Evolutionary conservation across 2,329 filamentous ascomycete genomes (phyloP), one percentile per base, ranked within the genome.

Genomic region (Sporothrix luriei): DNA sequence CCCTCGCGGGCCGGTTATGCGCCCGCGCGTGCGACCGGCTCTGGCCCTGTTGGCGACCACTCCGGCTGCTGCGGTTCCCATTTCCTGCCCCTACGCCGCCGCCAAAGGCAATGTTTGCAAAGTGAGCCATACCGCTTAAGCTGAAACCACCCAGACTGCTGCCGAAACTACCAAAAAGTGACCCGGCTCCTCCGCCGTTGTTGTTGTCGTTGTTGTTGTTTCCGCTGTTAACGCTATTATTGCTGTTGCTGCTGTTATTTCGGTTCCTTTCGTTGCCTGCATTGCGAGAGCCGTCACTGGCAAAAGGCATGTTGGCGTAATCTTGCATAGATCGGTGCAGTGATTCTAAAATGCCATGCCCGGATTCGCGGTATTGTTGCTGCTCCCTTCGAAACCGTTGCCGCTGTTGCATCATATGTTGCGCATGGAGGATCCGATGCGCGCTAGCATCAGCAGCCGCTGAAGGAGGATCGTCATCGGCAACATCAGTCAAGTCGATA

Each of bases 401-500:
- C 33, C 33, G n/a, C 26, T 66, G n/a, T 26, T 29, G 43, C 61
- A 10, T 19, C 43, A 48, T 48, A 48, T 48, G 26, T 14, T 11
- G 26, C 43, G 21, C 43, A 24, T 55, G 49, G 19, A 3, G 19
- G 11, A 16, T 33, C 49, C 61, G 46, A 26, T 33, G 10, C 43
- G 11, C 43, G 19, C 43, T 19, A 5, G 14, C 5, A 19, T 48
- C 16, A 19, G 14, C 43, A 16, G 43, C 43, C 6, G 14, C 43
- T 48, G 43, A 48, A 6, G 19, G 48, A 19, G n/a, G 9, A 40
- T 43, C 57, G 16, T 64, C 69, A 33, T 49, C 69, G 49, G 48
- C 57, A 13, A 40, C 59, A 9, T 24, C 69, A 13, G 69, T 70
- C 16, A 70, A 52, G 57, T 70, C 69, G 40, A 70, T 70, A 40